Base-by-base conservation (phyloP, 257 asterid species). In the Fraxinus anomala region DNA sequence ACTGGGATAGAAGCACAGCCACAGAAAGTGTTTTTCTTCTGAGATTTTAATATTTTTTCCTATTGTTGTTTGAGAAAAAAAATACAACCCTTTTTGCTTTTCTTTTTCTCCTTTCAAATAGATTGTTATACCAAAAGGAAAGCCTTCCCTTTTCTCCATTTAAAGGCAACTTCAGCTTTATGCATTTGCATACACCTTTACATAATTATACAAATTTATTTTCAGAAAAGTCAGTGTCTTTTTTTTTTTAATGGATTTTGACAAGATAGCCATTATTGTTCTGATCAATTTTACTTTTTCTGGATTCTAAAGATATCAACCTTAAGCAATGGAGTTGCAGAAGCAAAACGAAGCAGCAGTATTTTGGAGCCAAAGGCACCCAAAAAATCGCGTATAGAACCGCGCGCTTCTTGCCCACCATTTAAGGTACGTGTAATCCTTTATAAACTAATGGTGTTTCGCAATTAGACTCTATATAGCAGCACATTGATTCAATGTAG, bases 321-420 rank as follows among this genome's bases (percentile, higher is more conserved):
- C 67, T 84, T 82, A 63, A 82, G 87, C 79, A 81, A 84, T 81
- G 79, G 83, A 81, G 83, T 33, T 31, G 73, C 76, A 4, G 97
- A 91, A 80, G 44, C 86, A 24, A 90, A 89, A 81, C 87, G 89
- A 28, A 83, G 81, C 66, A 73, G 79, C 84, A 84, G 73, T 49
- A 80, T 71, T 77, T 84, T 86, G 81, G 95, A 91, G 86, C 73
- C 93, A n/a, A 90, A 90, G 17, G 34, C 69, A 71, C 69, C 69
- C 19, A 63, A 63, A 63, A 89, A 88, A 85, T 85, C 94, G 68
- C 87, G 98, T 66, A 66, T 79, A 40, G 97, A 90, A 31, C 74
- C 92, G 36, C 93, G 96, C 74, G 61, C 90, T 69, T 82, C 98
- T 31, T 91, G 95, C 83, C 92, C 96, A 2, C 98, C 98, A 82